Conservation (phyloP, 1,139 yeast species). For the Suzukiozyma palmioleophila region DNA sequence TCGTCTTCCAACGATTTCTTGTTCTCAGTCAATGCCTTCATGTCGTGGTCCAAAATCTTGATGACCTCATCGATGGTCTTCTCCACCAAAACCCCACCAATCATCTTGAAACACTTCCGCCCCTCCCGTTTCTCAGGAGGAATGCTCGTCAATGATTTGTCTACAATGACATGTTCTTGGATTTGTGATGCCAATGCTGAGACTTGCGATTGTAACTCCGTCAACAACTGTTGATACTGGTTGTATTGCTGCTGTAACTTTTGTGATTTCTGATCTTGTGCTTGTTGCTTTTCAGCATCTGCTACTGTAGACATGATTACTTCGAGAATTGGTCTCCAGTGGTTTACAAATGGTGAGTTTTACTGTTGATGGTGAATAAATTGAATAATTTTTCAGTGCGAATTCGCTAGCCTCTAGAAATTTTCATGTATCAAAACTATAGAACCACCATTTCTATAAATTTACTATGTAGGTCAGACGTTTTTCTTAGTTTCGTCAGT, state of each 20-base stretch:
- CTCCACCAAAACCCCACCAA: conserved; percentile 89
- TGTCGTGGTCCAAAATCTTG: conserved; percentile 63
- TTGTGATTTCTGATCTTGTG: conserved; percentile 42
- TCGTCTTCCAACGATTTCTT: conserved; percentile 43
- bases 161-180: conserved; percentile 41
- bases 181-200: conserved; percentile 43
- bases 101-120: conserved; percentile 87
- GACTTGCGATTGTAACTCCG: conserved; percentile 54
- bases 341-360: too few relatives aligned
- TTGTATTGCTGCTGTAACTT: conserved; percentile 59
- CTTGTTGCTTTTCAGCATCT: conserved; percentile 12
- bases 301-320: conserved; percentile 7
- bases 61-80: conserved; percentile 73
- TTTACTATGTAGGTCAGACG: conserved; percentile 13
- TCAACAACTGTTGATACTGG: conserved; percentile 55
- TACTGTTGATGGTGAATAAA: too few relatives aligned
- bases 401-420: background rate
- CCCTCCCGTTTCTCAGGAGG: conserved; percentile 39
- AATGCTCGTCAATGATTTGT: conserved; percentile 25
- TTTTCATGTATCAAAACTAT: background rate
- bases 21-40: conserved; percentile 39
- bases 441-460: background rate
- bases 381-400: conserved; percentile 1
- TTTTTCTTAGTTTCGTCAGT: conserved; percentile 29
- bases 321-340: background rate